Evolutionary conservation across 495 filamentous ascomycete genomes (phyloP), one percentile per base, ranked within the genome.

Genomic region (Penicillium soppii): DNA sequence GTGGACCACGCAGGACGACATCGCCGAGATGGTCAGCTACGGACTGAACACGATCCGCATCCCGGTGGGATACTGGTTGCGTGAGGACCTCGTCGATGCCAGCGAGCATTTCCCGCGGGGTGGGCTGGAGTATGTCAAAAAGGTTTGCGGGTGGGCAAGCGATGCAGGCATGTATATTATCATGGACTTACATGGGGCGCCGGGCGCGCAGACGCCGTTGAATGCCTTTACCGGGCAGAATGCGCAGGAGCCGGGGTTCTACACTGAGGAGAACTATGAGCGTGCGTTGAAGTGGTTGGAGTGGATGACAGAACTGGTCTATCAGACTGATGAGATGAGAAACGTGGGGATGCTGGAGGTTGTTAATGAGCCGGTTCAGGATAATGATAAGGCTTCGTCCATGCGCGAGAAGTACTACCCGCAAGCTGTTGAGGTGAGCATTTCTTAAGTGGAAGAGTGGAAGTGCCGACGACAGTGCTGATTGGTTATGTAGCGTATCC

Each of bases 61-160:
- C 12, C 84, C 83, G 0, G 73, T 86, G 2, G 84, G 83, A 0
- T 87, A 81, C 63, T 87, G 84, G 83, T 72, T 86, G 35, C 58
- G 68, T 16, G 83, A 86, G 56, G 74, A 77, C 29, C 63, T 83
- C 25, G 81, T 87, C 1, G 66, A 81, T 35, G 60, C 72, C 33
- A 76, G 62, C 36, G 83, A 86, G 58, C 69, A 79, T 53, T 86
- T 84, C 47, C 78, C 81, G 1, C 71, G 74, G 53, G 82, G 83
- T 5, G 82, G 74, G 0, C 59, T 84, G 3, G 30, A 58, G 4
- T 83, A 81, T 59, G 67, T 86, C 15, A 69, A 81, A 54, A 65
- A 69, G 13, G 44, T 86, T 0, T 82, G 79, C 39, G 72, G 71
- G 9, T 82, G 77, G 82, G 80, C 79, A 3, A 73, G 68, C 23